These are phyloP conservation scores for Candida germanica DNA, from an alignment of 805 yeast species.

Conservation along the genomic window DNA sequence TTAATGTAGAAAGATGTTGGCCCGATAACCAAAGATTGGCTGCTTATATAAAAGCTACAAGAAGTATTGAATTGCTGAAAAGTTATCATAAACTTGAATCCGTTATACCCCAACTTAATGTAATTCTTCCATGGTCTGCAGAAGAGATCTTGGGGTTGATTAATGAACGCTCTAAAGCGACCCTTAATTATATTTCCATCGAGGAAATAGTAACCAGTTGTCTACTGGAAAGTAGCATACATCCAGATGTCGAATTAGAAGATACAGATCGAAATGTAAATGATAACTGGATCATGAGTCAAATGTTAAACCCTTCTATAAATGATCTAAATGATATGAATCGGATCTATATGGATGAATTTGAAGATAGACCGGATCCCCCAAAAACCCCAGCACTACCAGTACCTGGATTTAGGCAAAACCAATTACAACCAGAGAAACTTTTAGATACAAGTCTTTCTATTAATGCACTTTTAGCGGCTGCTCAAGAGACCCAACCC, in stretches of 20 bases:
- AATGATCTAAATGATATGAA: slow-evolving; percentile 2
- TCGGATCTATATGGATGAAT: neutral
- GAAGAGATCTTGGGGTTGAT: slow-evolving; percentile 52
- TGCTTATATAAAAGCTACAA: neutral
- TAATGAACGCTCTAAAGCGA: slow-evolving; percentile 40
- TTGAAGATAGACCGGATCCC: neutral
- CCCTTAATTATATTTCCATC: slow-evolving; percentile 50
- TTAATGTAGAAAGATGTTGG: slow-evolving; percentile 29
- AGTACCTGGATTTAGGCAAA: neutral
- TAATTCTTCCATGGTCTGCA: slow-evolving; percentile 56
- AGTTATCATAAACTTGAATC: slow-evolving; percentile 42
- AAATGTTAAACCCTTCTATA: slow-evolving; percentile 11
- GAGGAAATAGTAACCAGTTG: slow-evolving; percentile 63
- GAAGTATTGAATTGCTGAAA: slow-evolving; percentile 10
- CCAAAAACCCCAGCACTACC: neutral
- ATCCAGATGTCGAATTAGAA: slow-evolving; percentile 4
- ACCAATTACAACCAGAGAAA: neutral
- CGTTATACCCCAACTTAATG: slow-evolving; percentile 47
- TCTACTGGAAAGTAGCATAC: slow-evolving; percentile 38
- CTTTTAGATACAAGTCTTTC: slow-evolving; percentile 5
- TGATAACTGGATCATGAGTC: slow-evolving; percentile 14
- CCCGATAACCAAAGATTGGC: slow-evolving; percentile 14
- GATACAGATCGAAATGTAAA: slow-evolving; percentile 1
- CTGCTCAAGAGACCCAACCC: slow-evolving; percentile 9
- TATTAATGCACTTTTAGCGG: slow-evolving; percentile 14